These are phyloP conservation scores for Helichrysum umbraculigerum DNA, from an alignment of 129 eudicot species.

Conservation along the genomic window DNA sequence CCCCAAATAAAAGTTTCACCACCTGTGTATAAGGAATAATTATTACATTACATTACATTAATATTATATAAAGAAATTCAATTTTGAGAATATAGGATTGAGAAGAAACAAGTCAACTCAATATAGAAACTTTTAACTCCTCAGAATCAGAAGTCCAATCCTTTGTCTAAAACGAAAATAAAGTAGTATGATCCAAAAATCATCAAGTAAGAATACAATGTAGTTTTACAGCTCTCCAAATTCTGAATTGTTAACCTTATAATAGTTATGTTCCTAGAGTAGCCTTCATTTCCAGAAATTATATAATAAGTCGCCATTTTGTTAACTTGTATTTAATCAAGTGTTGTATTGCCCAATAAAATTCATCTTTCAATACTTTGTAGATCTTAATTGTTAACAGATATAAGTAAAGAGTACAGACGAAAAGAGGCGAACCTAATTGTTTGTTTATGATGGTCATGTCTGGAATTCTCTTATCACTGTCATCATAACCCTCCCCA, in stretches of 20 bases:
- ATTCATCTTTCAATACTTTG: not conserved
- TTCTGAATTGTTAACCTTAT: not conserved
- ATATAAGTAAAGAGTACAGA: not conserved
- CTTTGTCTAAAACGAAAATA: no score
- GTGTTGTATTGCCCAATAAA: not conserved
- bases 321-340: not conserved
- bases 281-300: not conserved
- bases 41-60: not conserved
- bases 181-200: not conserved
- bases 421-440: constrained; percentile 49
- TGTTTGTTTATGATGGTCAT: constrained; percentile 93
- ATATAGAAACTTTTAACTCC: no score
- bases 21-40: not conserved
- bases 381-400: not conserved
- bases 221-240: not conserved
- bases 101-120: not conserved
- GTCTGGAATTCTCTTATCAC: constrained; percentile 97
- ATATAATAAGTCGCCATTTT: not conserved
- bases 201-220: not conserved
- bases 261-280: not conserved
- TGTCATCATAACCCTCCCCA: constrained; percentile 96
- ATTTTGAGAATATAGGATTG: not conserved
- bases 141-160: no score
- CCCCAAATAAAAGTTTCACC: not conserved
- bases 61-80: not conserved